phyloP scores from a whole-genome alignment of 257 asterid genomes.

The Leonotis leonurus region DNA sequence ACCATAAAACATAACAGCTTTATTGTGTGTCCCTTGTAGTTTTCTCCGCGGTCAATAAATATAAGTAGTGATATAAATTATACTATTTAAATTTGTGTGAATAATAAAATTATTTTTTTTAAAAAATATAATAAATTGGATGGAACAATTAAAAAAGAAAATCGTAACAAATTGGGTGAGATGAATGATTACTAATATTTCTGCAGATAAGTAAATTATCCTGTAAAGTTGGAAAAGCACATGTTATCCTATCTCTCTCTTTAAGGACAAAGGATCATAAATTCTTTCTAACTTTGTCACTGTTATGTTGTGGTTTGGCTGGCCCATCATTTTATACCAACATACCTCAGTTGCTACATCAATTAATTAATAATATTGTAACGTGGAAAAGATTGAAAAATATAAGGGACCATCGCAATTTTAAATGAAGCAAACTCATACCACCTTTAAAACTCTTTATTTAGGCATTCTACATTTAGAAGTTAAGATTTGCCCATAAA shows the following conservation, averaged over 20 bases:
- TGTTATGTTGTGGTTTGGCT: neutral
- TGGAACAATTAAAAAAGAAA: too few species aligned
- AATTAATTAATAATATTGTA: neutral
- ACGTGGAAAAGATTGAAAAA: neutral
- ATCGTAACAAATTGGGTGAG: too few species aligned
- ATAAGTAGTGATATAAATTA: too few species aligned
- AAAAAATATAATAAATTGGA: too few species aligned
- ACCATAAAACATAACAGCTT: too few species aligned
- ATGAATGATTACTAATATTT: too few species aligned
- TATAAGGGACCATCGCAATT: constrained; percentile 1
- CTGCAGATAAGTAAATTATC: neutral
- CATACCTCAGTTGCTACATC: neutral
- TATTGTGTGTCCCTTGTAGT: too few species aligned
- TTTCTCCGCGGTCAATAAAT: too few species aligned
- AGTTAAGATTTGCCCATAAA: neutral
- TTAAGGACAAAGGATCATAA: too few species aligned
- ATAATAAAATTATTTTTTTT: too few species aligned
- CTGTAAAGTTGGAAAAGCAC: neutral
- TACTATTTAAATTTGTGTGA: too few species aligned
- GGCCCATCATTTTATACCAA: neutral
- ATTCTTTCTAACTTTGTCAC: neutral
- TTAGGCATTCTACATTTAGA: constrained; percentile 6
- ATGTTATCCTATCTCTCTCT: too few species aligned
- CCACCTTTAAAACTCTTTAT: neutral
- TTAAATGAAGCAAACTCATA: constrained; percentile 2